Conservation (phyloP, 2,329 filamentous ascomycete species). For the Aureobasidium lini region DNA sequence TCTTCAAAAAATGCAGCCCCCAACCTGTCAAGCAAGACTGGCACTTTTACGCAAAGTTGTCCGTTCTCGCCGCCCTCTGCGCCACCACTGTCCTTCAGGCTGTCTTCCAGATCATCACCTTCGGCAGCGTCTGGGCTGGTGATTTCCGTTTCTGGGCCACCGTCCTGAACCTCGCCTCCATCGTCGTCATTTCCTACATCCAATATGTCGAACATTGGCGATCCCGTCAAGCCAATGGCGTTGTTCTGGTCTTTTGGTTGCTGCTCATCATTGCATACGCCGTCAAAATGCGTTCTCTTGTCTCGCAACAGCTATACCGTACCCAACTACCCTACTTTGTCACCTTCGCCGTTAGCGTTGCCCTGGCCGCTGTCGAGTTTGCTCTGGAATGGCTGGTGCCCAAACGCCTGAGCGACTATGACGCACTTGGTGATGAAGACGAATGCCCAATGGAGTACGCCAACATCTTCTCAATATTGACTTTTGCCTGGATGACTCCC, state of each 20-base stretch:
- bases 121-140: conserved; percentile 61
- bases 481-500: conserved; percentile 98
- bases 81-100: conserved; percentile 65
- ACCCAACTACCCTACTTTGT: conserved; percentile 67
- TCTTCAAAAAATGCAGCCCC: conserved; percentile 61
- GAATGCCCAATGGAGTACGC: conserved; percentile 83
- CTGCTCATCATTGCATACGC: conserved; percentile 70
- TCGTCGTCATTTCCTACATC: conserved; percentile 66
- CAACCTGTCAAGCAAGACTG: conserved; percentile 69
- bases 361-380: conserved; percentile 63
- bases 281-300: conserved; percentile 78
- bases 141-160: conserved; percentile 87
- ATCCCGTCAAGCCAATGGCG: conserved; percentile 75
- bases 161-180: conserved; percentile 60
- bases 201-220: conserved; percentile 84
- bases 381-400: conserved; percentile 78
- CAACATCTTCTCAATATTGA: conserved; percentile 84
- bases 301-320: conserved; percentile 66
- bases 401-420: conserved; percentile 64
- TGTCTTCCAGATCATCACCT: conserved; percentile 64
- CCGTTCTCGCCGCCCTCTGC: conserved; percentile 60
- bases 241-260: conserved; percentile 88
- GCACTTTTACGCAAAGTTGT: conserved; percentile 88
- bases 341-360: conserved; percentile 64
- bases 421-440: conserved; percentile 59